Conservation (phyloP, 129 eudicot species). For the Flaveria brownii region DNA sequence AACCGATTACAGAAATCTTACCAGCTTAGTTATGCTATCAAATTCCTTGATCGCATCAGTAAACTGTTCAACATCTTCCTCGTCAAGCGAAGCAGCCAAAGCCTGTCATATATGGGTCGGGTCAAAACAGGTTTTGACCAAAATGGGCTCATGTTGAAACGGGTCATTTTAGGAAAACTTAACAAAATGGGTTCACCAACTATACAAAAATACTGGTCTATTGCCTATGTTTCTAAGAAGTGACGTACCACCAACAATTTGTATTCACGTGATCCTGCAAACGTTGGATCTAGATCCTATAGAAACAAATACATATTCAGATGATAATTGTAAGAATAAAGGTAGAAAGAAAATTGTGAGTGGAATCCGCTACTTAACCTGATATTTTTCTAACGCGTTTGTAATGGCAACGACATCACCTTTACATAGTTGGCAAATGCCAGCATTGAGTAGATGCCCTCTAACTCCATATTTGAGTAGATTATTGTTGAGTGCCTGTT, state of each 20-base stretch:
- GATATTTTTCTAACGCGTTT: slow-evolving; percentile 6
- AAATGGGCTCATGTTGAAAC: background rate
- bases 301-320: background rate
- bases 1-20: background rate
- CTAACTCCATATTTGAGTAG: slow-evolving; percentile 18
- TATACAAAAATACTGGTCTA: background rate
- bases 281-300: slow-evolving; percentile 11
- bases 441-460: slow-evolving; percentile 20
- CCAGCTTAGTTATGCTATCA: slow-evolving; percentile 20
- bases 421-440: slow-evolving; percentile 13
- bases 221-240: background rate
- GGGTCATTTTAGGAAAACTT: background rate
- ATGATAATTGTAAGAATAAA: background rate
- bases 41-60: slow-evolving; percentile 23
- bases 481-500: slow-evolving; percentile 10
- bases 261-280: slow-evolving; percentile 9
- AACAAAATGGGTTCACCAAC: background rate
- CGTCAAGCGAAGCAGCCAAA: slow-evolving; percentile 17
- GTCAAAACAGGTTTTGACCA: background rate
- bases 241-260: background rate
- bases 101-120: background rate
- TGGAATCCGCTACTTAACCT: background rate
- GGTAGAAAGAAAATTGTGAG: background rate
- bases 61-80: slow-evolving; percentile 18
- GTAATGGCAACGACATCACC: slow-evolving; percentile 14